Conservation (phyloP, 1,284 basidiomycete species). For the Microbotryum scabiosae region DNA sequence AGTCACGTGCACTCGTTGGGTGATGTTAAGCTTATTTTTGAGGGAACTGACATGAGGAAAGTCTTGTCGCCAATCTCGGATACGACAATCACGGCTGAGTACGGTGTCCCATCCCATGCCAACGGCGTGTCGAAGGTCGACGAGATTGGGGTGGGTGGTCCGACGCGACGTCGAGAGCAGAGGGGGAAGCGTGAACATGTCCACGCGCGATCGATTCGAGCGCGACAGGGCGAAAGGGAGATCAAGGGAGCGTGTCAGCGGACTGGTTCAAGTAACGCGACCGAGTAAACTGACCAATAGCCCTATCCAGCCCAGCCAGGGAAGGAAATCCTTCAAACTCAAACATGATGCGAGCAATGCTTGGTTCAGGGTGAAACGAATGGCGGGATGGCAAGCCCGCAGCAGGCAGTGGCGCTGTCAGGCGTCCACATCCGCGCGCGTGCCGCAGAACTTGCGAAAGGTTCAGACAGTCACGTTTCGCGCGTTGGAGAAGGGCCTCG, state of each 20-base stretch:
- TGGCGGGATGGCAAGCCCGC: too few relatives aligned
- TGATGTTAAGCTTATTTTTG: not conserved
- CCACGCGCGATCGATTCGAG: too few relatives aligned
- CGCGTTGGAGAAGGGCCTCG: too few relatives aligned
- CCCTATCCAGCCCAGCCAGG: conserved; percentile 2
- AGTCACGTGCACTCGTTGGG: not conserved
- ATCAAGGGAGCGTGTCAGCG: not conserved
- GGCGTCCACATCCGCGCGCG: too few relatives aligned
- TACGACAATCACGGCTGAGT: conserved; percentile 32
- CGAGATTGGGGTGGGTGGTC: not conserved
- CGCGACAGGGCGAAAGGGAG: not conserved
- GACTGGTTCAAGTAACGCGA: too few relatives aligned
- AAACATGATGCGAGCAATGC: too few relatives aligned
- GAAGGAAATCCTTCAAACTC: conserved; percentile 5
- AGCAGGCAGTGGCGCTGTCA: too few relatives aligned
- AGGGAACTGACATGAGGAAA: conserved; percentile 60
- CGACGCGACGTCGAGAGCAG: not conserved
- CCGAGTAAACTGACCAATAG: not conserved
- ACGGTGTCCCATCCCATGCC: not conserved
- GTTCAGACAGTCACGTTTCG: too few relatives aligned
- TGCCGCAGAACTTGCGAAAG: too few relatives aligned
- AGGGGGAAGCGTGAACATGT: not conserved
- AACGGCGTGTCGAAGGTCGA: conserved; percentile 7
- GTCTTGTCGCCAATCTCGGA: conserved; percentile 80
- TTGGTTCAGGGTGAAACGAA: too few relatives aligned